phyloP scores from a whole-genome alignment of 1,139 yeast genomes.

The Geotrichum candidum region DNA sequence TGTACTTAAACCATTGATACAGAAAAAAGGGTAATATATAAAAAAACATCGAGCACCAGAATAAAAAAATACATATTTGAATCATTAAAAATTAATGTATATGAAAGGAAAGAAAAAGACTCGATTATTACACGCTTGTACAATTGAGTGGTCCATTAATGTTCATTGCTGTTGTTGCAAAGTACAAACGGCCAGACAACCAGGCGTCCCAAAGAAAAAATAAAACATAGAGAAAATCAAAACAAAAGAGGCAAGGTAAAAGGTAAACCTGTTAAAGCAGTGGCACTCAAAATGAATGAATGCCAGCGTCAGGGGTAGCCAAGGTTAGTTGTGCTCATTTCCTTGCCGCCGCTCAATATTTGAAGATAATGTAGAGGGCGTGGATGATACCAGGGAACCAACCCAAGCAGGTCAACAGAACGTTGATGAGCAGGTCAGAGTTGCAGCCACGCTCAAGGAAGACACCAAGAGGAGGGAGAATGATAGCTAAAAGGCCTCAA shows the following conservation, averaged over 20 bases:
- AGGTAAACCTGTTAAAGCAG: neutral
- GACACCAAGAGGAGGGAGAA: conserved; percentile 72
- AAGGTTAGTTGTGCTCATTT: neutral
- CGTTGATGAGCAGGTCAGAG: conserved; percentile 50
- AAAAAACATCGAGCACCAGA: neutral
- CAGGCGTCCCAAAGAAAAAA: neutral
- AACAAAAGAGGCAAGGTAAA: neutral
- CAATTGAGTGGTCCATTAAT: neutral
- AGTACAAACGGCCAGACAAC: neutral
- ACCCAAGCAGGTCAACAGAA: conserved; percentile 56
- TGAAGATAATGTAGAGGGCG: conserved; percentile 51
- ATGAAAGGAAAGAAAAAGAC: neutral
- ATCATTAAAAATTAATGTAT: neutral
- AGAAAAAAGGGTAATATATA: too few species aligned
- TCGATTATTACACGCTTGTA: neutral
- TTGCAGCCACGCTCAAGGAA: conserved; percentile 64
- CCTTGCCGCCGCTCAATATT: conserved; percentile 12
- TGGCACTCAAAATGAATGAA: neutral
- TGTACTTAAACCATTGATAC: neutral
- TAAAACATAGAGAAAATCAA: too few species aligned
- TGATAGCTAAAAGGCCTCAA: conserved; percentile 41
- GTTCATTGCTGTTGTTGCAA: neutral
- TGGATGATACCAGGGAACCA: conserved; percentile 56
- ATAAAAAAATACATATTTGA: neutral
- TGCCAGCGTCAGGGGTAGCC: neutral